phyloP scores from a whole-genome alignment of 352 stramenopile genomes.

The Globisporangium camurandrum region DNA sequence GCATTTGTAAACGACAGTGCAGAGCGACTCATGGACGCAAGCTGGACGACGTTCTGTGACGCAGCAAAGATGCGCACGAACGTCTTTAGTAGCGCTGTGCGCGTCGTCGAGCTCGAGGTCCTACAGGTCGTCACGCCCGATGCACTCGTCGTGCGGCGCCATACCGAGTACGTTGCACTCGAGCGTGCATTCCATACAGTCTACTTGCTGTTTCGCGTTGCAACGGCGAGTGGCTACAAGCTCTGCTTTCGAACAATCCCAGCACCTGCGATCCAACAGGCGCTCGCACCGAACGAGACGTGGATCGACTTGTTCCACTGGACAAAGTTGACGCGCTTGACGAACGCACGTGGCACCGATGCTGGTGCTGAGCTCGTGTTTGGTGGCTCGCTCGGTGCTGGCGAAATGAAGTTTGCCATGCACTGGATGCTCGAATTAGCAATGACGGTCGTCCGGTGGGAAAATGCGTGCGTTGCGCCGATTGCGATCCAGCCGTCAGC shows the following conservation, averaged over 20 bases:
- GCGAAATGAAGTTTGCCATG: constrained; percentile 49
- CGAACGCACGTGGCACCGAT: constrained; percentile 14
- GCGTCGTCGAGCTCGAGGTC: constrained; percentile 32
- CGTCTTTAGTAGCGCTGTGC: constrained; percentile 40
- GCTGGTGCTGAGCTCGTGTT: constrained; percentile 34
- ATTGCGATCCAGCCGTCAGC: constrained; percentile 31
- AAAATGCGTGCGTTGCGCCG: constrained; percentile 46
- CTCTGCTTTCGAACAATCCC: constrained; percentile 65
- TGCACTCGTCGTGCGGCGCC: constrained; percentile 41
- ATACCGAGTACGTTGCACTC: constrained; percentile 48
- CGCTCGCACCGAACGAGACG: constrained; percentile 34
- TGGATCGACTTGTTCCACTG: constrained; percentile 72
- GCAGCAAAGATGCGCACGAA: constrained; percentile 40
- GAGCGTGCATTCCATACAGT: constrained; percentile 54
- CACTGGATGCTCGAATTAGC: constrained; percentile 79
- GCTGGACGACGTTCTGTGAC: constrained; percentile 40
- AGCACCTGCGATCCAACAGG: constrained; percentile 33
- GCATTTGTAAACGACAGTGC: constrained; percentile 22
- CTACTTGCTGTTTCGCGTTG: constrained; percentile 59
- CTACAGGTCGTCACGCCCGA: constrained; percentile 46
- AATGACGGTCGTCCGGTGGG: constrained; percentile 63
- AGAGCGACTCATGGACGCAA: constrained; percentile 32
- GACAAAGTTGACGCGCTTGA: constrained; percentile 28
- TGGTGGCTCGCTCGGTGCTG: constrained; percentile 43
- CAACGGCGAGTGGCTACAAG: constrained; percentile 41